Conservation (phyloP, 169 alveolate genomes). For the Eimeria sp. region DNA sequence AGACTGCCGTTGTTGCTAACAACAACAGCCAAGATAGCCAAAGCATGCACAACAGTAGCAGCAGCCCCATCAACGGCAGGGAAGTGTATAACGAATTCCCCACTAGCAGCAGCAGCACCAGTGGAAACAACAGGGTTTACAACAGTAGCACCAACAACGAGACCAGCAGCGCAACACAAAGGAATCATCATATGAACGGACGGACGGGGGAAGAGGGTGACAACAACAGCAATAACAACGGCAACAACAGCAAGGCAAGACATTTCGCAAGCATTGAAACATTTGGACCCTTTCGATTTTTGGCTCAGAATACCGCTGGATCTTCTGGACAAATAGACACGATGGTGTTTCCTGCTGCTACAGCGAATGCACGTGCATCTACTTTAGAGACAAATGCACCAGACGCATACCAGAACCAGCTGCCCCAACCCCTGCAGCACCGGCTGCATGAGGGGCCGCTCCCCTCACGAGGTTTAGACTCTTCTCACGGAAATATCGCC, state of each 20-base stretch:
- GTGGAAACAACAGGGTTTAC: neutral
- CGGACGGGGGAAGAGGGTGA: neutral
- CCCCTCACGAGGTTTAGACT: neutral
- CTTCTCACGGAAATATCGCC: neutral
- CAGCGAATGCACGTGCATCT: neutral
- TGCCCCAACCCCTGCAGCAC: conserved; percentile 12
- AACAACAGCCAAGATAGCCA: neutral
- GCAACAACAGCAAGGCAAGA: neutral
- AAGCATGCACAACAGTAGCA: neutral
- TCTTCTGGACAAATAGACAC: neutral
- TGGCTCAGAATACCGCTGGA: neutral
- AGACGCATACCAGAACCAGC: neutral
- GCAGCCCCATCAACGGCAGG: neutral
- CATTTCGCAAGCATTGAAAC: neutral
- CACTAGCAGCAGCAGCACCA: conserved; percentile 21
- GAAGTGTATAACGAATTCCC: neutral
- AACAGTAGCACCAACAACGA: neutral
- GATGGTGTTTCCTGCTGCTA: neutral
- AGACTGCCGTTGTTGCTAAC: neutral
- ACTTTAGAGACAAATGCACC: neutral
- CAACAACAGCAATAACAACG: neutral
- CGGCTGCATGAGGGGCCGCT: neutral
- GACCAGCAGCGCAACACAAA: neutral
- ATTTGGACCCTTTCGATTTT: neutral
- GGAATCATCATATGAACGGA: neutral